Evolutionary conservation across 805 yeast species (phyloP).

Genomic region (Ogataea angusta): DNA sequence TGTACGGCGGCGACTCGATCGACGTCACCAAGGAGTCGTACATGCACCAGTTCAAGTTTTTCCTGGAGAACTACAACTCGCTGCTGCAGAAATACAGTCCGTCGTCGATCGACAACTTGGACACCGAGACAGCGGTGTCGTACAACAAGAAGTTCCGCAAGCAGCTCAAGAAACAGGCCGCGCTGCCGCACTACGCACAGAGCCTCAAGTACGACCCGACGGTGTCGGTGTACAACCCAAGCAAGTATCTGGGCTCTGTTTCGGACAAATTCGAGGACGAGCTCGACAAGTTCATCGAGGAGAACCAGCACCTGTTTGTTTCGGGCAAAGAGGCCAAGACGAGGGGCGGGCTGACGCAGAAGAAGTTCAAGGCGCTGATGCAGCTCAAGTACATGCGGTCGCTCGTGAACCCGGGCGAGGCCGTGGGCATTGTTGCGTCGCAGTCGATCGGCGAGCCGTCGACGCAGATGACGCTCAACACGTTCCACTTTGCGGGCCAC

Average conservation of each 20-base stretch:
- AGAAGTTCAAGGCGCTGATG: conserved; percentile 94
- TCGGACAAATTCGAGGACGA: conserved; percentile 84
- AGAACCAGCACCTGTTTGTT: conserved; percentile 54
- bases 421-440: conserved; percentile 97
- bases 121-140: conserved; percentile 75
- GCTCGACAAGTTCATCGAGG: conserved; percentile 64
- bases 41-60: conserved; percentile 89
- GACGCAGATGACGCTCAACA: conserved; percentile 95
- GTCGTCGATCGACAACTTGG: conserved; percentile 68
- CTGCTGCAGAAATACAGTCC: conserved; percentile 85
- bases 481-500: conserved; percentile 99
- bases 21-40: conserved; percentile 95
- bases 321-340: conserved; percentile 45
- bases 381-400: conserved; percentile 98
- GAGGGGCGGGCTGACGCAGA: conserved; percentile 55
- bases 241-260: conserved; percentile 87
- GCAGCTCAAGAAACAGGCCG: conserved; percentile 58
- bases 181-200: conserved; percentile 62
- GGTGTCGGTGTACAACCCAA: conserved; percentile 79
- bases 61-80: conserved; percentile 86
- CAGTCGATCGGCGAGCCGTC: conserved; percentile 99
- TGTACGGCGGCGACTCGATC: conserved; percentile 96
- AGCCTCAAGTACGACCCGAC: conserved; percentile 78
- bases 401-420: conserved; percentile 91
- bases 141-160: conserved; percentile 84